phyloP scores from a whole-genome alignment of 2,329 filamentous ascomycete genomes.

The Fusarium liriodendri region DNA sequence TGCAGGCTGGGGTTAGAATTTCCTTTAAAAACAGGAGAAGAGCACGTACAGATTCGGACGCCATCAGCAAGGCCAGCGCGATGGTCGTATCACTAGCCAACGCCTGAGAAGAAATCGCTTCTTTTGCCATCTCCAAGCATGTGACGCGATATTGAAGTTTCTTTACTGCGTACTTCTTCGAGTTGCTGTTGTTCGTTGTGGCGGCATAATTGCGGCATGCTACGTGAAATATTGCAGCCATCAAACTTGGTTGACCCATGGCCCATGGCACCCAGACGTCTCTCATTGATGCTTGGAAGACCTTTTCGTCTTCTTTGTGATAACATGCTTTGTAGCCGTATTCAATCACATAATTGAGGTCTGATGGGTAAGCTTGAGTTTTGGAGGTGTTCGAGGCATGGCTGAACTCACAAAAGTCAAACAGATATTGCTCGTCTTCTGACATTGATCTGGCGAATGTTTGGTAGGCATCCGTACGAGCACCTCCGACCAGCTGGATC shows the following conservation, averaged over 20 bases:
- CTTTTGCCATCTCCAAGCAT: slow-evolving; percentile 14
- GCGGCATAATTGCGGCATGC: slow-evolving; percentile 32
- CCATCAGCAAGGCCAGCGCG: slow-evolving; percentile 12
- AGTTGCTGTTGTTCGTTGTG: slow-evolving; percentile 12
- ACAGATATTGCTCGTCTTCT: slow-evolving; percentile 18
- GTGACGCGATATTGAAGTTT: slow-evolving; percentile 12
- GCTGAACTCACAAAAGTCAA: slow-evolving; percentile 9
- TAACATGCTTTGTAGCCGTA: slow-evolving; percentile 20
- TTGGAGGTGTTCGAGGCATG: not conserved
- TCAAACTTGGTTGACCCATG: slow-evolving; percentile 21
- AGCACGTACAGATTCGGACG: slow-evolving; percentile 16
- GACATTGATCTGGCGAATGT: slow-evolving; percentile 12
- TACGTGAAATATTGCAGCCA: slow-evolving; percentile 29
- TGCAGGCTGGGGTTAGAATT: not conserved
- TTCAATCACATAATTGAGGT: slow-evolving; percentile 4
- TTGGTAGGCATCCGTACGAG: not conserved
- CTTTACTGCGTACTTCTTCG: not conserved
- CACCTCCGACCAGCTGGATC: slow-evolving; percentile 1
- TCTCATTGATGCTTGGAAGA: not conserved
- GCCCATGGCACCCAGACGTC: slow-evolving; percentile 26
- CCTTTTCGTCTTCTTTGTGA: not conserved
- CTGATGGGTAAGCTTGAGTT: not conserved
- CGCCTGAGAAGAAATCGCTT: not conserved
- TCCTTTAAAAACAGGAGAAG: fast-evolving
- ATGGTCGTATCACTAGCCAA: slow-evolving; percentile 17